Percentiles rank a stretch among this genome's conserved stretches.
These are phyloP conservation scores for Mucor irregularis DNA, from an alignment of 371 early-diverging fungal species.

Conservation along the genomic window DNA sequence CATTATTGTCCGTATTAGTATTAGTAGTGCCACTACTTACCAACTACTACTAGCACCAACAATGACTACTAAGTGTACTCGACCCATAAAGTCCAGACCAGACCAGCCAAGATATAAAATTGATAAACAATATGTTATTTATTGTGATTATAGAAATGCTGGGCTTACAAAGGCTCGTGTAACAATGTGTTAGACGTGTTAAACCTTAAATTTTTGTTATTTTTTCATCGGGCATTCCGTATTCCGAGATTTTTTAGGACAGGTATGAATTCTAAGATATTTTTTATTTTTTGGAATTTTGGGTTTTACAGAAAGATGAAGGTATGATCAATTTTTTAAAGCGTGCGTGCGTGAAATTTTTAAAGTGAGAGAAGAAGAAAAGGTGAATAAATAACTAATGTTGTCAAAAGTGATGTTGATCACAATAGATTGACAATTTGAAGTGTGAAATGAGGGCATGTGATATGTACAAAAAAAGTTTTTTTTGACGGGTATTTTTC, in stretches of 20 bases:
- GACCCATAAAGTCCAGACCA: too few relatives aligned
- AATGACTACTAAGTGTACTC: too few relatives aligned
- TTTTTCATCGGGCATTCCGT: constrained; percentile 8
- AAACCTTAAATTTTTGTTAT: constrained; percentile 1
- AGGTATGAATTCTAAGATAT: not conserved
- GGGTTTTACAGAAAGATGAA: not conserved
- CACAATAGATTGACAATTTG: too few relatives aligned
- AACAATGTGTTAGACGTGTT: constrained; percentile 4
- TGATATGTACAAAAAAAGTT: not conserved
- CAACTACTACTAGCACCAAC: too few relatives aligned
- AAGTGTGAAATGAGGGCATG: not conserved
- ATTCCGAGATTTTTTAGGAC: constrained; percentile 5
- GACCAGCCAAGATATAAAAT: not conserved
- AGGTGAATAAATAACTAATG: too few relatives aligned
- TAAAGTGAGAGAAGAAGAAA: not conserved
- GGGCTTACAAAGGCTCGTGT: not conserved
- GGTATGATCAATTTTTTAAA: not conserved
- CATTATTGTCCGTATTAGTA: too few relatives aligned
- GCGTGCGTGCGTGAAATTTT: not conserved
- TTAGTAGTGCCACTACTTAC: too few relatives aligned
- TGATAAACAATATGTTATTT: too few relatives aligned
- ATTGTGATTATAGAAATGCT: not conserved
- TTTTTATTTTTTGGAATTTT: not conserved
- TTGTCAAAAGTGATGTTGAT: too few relatives aligned
- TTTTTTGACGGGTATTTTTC: not conserved